Percentiles rank a stretch among this genome's conserved stretches.
Evolutionary conservation across 1,284 basidiomycete species (phyloP).

Genomic region (Puccinia coronata): DNA sequence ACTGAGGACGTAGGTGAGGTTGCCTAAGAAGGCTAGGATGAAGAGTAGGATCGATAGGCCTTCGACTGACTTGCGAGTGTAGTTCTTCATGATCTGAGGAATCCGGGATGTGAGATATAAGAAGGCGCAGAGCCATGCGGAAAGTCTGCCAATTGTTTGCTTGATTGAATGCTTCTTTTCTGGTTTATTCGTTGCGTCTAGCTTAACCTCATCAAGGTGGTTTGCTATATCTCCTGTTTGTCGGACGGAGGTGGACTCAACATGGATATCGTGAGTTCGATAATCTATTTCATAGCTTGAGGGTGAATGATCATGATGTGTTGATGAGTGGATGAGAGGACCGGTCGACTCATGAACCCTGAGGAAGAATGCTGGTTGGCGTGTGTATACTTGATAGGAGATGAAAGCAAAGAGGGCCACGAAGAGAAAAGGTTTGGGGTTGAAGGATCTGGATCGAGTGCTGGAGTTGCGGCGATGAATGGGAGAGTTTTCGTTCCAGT

Average conservation of each 20-base stretch:
- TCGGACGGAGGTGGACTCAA: background rate
- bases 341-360: background rate
- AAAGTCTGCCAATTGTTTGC: conserved; percentile 10
- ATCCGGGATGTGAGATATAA: conserved; percentile 39
- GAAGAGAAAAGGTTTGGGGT: background rate
- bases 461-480: background rate
- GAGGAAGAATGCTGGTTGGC: background rate
- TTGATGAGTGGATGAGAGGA: background rate
- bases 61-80: conserved; percentile 25
- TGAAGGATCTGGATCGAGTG: background rate
- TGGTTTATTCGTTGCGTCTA: background rate
- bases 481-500: background rate
- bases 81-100: conserved; percentile 45
- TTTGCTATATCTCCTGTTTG: background rate
- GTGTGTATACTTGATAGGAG: background rate
- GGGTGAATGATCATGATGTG: background rate
- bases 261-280: background rate
- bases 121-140: conserved; percentile 37
- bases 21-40: conserved; percentile 40
- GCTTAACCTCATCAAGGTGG: background rate
- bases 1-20: conserved; percentile 33
- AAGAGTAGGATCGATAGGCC: conserved; percentile 40
- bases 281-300: background rate
- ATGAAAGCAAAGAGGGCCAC: background rate
- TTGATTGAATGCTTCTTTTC: background rate